Evolutionary conservation across 78 protist species (phyloP).

Genomic region (Dictyostelium citrinum): DNA sequence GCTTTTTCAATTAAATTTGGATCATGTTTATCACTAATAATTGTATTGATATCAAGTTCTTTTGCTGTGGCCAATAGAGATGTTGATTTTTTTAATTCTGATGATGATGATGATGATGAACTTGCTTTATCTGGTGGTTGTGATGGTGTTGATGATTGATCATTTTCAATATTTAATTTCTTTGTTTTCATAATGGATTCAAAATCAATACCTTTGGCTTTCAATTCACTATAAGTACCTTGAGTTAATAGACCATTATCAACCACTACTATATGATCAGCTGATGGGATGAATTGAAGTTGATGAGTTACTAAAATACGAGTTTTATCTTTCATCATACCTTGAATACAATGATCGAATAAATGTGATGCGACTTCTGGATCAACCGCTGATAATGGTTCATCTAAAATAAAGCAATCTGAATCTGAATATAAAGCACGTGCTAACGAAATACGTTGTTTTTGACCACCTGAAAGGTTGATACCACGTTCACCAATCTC

Average conservation of each 20-base stretch:
- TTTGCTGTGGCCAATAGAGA: not conserved
- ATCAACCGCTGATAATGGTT: constrained; percentile 95
- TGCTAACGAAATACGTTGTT: constrained; percentile 95
- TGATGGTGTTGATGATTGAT: not conserved
- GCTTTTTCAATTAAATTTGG: constrained; percentile 8
- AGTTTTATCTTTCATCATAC: constrained; percentile 64
- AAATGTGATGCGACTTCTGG: constrained; percentile 87
- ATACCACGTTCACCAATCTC: constrained; percentile 98
- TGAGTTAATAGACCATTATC: constrained; percentile 21
- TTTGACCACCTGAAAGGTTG: constrained; percentile 98
- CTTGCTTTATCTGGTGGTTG: not conserved
- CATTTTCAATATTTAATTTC: not conserved
- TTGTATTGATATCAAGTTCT: not conserved
- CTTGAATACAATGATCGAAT: constrained; percentile 73
- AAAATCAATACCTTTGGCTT: constrained; percentile 62
- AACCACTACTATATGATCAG: constrained; percentile 83
- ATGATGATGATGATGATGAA: not conserved
- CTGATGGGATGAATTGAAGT: constrained; percentile 75
- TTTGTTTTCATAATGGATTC: constrained; percentile 55
- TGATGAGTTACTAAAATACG: constrained; percentile 89
- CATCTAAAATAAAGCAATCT: constrained; percentile 91
- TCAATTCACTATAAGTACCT: constrained; percentile 82
- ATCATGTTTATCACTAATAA: not conserved
- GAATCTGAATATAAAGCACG: constrained; percentile 83
- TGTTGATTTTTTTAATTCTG: not conserved